phyloP scores from a whole-genome alignment of 768 basidiomycete species.

The Tulasnella sp. region DNA sequence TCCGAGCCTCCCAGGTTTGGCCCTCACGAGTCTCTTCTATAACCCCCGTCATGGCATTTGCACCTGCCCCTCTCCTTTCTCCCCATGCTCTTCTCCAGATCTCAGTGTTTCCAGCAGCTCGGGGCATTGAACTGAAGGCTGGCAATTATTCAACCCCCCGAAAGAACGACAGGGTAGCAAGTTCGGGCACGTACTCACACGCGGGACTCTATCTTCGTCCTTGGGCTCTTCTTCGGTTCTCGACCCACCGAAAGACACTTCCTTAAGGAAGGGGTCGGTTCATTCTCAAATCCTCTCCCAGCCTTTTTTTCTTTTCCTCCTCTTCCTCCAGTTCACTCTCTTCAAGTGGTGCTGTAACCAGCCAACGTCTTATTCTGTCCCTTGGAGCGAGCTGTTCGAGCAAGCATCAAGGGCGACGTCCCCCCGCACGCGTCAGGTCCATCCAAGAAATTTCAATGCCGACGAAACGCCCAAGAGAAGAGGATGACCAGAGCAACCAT shows the following conservation, averaged over 20 bases:
- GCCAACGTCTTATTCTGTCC: slow-evolving; percentile 1
- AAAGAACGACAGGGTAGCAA: slow-evolving; percentile 1
- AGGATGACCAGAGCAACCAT: slow-evolving; percentile 7
- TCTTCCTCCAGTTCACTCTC: background rate
- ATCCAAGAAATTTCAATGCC: slow-evolving; percentile 22
- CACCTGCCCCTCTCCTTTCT: slow-evolving; percentile 7
- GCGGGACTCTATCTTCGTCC: slow-evolving; percentile 9
- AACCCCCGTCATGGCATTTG: slow-evolving; percentile 2
- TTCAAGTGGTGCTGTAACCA: slow-evolving; percentile 11
- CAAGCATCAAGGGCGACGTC: slow-evolving; percentile 9
- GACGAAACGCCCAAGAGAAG: slow-evolving; percentile 23
- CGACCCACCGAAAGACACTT: slow-evolving; percentile 5
- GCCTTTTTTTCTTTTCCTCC: background rate
- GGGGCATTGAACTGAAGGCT: slow-evolving; percentile 4
- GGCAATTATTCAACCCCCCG: background rate
- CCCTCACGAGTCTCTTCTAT: slow-evolving; percentile 7
- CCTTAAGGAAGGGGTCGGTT: slow-evolving; percentile 6
- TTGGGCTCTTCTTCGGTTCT: background rate
- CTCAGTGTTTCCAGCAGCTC: slow-evolving; percentile 3
- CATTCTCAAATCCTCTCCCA: slow-evolving; percentile 10
- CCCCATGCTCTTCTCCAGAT: slow-evolving; percentile 8
- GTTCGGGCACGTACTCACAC: slow-evolving; percentile 2
- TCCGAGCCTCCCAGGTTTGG: slow-evolving; percentile 9
- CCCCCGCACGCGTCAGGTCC: background rate
- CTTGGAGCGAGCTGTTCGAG: background rate